Evolutionary conservation across 768 basidiomycete genomes (phyloP), one percentile per base, ranked within the genome.

Genomic region (Mycena crocata): DNA sequence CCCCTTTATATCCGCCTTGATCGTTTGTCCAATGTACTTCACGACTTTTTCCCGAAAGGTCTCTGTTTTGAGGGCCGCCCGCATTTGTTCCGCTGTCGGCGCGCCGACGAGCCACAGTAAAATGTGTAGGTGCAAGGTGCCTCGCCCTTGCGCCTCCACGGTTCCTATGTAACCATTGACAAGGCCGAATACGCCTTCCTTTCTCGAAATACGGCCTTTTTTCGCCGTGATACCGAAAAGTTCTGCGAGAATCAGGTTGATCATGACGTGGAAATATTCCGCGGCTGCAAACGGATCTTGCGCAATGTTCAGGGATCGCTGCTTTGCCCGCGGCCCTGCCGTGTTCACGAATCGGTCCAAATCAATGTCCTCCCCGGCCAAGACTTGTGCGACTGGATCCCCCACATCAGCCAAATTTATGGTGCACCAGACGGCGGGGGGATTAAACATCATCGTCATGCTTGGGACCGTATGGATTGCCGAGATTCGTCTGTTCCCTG

Each of bases 351-450:
- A 81, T 0, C 62, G 2, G 52, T 87, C 81, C 8, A 87, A 56
- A 55, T 86, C 73, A 9, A 87, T 85, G 0, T 81, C 70, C 37
- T 76, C 76, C 0, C 86, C 84, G 0, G 79, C 76, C 13, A 87
- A 72, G 0, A 86, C 75, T 57, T 85, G 84, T 0, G 79, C 81
- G 23, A 86, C 74, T 0, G 84, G 85, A 66, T 85, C 82, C 35
- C 82, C 77, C 0, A 78, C 54, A 66, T 85, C 82, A 0, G 62
- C 57, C 1, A 80, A 82, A 54, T 84, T 85, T 3, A 86, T 74
- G 0, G 84, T 86, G 1, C 81, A 64, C 84, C 84, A 86, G 0
- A 85, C 24, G 0, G 52, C 68, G 0, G 82, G 82, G 3, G 79
- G 77, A 17, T 73, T 73, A 30, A 68, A 67, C 2, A 67, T 24